Base-by-base conservation (phyloP, 345 rosid species). In the Diplotaxis tenuifolia region DNA sequence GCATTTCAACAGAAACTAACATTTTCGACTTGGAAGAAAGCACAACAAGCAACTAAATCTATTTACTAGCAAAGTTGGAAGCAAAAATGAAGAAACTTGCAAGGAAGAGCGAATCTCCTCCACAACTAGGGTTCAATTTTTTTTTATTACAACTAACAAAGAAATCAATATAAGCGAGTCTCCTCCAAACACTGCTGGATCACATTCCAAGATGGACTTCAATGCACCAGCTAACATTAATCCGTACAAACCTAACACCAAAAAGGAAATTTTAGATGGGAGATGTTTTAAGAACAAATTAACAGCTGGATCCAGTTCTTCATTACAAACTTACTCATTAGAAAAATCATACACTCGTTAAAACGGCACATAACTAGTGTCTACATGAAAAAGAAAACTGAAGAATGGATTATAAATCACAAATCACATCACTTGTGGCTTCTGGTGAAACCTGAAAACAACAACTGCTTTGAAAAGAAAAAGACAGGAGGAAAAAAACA, bases 241-340 rank as follows among this genome's bases (percentile, higher is more conserved):
- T 68, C 74, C 58, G 65, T 62, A 68, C 70, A 75, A 75, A 40
- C 59, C 70, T 68, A 75, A 75, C 64, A 69, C 74, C 32, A 5
- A 62, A 75, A 62, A 7, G 74, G 70, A 69, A 62, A 62, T 62
- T 62, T 2, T 42, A 21, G 28, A 68, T 20, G 21, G 22, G 29
- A 38, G 28, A 40, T 50, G 6, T 62, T 75, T 42, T 54, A 62
- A 75, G 74, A 68, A 63, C 62, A 60, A 61, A 45, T n/a, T 45
- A 45, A 75, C 56, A 60, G 57, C 74, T 58, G 28, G 61, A 49
- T 74, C 67, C 67, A 57, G 20, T 65, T 59, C 36, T 73, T 45
- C 60, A 45, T 56, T 22, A 29, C 71, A 64, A 56, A 57, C 58
- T 57, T 73, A 7, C 40, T 16, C 67, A 56, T 5, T 27, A 65